Conservation (phyloP, 768 basidiomycete genomes). For the Lactifluus subvellereus region DNA sequence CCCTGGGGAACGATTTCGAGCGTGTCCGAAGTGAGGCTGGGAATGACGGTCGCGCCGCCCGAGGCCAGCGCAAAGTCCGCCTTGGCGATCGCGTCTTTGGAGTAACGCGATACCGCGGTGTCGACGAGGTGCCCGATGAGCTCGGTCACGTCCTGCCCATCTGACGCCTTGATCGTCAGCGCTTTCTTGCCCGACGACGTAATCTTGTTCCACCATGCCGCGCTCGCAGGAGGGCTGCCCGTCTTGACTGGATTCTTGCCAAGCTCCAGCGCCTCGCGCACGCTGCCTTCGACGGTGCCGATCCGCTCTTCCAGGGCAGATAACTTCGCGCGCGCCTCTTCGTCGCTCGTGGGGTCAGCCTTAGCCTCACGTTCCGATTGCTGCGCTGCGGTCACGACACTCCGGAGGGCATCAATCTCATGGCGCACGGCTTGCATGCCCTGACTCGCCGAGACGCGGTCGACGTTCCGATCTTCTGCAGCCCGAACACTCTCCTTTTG, state of each 20-base stretch:
- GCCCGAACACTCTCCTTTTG: conserved; percentile 41
- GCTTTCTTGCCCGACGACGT: conserved; percentile 34
- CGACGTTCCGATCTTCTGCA: conserved; percentile 48
- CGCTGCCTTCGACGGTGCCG: conserved; percentile 51
- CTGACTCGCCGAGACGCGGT: conserved; percentile 33
- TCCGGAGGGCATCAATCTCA: conserved; percentile 22
- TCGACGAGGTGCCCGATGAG: conserved; percentile 76
- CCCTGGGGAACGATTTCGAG: conserved; percentile 56
- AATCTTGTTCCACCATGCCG: conserved; percentile 68
- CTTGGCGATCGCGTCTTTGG: conserved; percentile 75
- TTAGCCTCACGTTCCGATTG: conserved; percentile 5
- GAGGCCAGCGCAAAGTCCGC: conserved; percentile 85
- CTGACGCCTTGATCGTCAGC: conserved; percentile 62
- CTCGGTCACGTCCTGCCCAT: conserved; percentile 67
- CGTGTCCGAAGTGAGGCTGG: conserved; percentile 76
- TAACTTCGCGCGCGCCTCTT: conserved; percentile 51
- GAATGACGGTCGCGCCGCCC: conserved; percentile 74
- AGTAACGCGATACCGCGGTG: conserved; percentile 57
- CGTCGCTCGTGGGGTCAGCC: conserved; percentile 36
- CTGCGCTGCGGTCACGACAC: conserved; percentile 33
- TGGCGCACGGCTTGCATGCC: conserved; percentile 24
- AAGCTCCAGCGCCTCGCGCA: conserved; percentile 68
- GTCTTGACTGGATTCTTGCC: conserved; percentile 45
- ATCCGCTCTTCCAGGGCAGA: conserved; percentile 58
- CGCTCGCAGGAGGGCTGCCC: conserved; percentile 32